Evolutionary conservation across 163 green algal genomes (phyloP).

Genomic region (Scenedesmus sp.): DNA sequence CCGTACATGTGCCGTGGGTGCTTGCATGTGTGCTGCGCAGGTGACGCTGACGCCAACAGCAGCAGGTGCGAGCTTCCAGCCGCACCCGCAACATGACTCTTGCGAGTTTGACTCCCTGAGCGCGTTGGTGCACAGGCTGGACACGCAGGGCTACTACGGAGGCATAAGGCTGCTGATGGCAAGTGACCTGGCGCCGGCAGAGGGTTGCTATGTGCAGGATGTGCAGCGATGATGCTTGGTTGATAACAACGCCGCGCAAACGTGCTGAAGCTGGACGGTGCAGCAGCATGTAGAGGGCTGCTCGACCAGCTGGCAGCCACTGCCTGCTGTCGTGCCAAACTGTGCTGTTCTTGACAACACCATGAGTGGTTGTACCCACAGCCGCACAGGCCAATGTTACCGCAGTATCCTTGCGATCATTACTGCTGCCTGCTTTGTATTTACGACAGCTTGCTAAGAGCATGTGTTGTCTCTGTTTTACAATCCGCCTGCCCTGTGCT

Average conservation of each 20-base stretch:
- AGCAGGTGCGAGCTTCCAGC: conserved; percentile 57
- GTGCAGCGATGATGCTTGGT: background rate
- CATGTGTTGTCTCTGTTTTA: background rate
- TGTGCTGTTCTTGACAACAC: background rate
- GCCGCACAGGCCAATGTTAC: background rate
- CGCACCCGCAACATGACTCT: conserved; percentile 69
- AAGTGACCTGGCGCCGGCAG: background rate
- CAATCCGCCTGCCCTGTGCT: background rate
- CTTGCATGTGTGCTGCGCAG: conserved; percentile 40
- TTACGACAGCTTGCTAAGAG: no score
- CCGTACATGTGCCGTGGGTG: background rate
- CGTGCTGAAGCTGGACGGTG: no score
- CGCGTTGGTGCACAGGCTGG: conserved; percentile 50
- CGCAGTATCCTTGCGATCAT: background rate
- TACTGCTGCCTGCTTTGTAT: background rate
- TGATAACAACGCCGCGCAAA: background rate
- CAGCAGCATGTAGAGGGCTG: background rate
- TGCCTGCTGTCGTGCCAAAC: background rate
- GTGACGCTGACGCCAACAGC: conserved; percentile 63
- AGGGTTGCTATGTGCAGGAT: background rate
- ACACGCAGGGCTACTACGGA: conserved; percentile 78
- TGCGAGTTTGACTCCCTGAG: conserved; percentile 53
- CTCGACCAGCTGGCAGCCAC: background rate
- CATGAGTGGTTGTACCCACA: background rate
- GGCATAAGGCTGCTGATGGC: conserved; percentile 84